phyloP scores from a whole-genome alignment of 805 yeast genomes.

The Zygoascus bituminiphila region DNA sequence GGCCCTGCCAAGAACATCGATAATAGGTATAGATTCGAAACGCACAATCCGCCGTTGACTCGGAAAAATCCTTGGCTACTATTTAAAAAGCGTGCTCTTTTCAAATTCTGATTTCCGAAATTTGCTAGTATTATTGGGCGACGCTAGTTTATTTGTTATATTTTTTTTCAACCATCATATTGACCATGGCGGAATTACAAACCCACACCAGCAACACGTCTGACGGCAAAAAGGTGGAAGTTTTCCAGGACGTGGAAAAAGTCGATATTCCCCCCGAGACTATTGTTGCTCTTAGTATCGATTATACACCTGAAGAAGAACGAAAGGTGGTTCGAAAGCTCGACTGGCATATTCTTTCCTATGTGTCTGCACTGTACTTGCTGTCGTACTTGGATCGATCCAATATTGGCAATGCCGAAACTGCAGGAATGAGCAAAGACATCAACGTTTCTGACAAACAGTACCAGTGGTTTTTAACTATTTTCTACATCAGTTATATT shows the following conservation, averaged over 20 bases:
- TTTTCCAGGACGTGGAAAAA: conserved; percentile 1
- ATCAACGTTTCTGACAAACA: conserved; percentile 35
- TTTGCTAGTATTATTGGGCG: no score
- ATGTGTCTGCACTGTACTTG: conserved; percentile 40
- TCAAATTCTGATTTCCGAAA: no score
- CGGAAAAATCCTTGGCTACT: no score
- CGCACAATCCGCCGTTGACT: no score
- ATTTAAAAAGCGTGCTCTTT: no score
- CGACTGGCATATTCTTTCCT: conserved; percentile 38
- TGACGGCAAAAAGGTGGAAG: neutral
- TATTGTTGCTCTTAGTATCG: conserved; percentile 6
- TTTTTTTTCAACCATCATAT: neutral
- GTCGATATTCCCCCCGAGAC: neutral
- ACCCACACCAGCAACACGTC: neutral
- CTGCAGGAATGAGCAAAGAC: conserved; percentile 42
- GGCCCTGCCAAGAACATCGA: no score
- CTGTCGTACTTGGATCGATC: conserved; percentile 44
- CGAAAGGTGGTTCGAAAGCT: conserved; percentile 29
- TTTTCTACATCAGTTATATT: conserved; percentile 43
- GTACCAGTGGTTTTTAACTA: conserved; percentile 39
- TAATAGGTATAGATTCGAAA: no score
- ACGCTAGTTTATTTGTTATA: no score
- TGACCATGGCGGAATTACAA: neutral
- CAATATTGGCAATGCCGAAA: conserved; percentile 46
- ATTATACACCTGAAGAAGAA: conserved; percentile 19